Evolutionary conservation across 2,329 filamentous ascomycete genomes (phyloP).

Genomic region (Ophiocordyceps camponoti-leonardi): DNA sequence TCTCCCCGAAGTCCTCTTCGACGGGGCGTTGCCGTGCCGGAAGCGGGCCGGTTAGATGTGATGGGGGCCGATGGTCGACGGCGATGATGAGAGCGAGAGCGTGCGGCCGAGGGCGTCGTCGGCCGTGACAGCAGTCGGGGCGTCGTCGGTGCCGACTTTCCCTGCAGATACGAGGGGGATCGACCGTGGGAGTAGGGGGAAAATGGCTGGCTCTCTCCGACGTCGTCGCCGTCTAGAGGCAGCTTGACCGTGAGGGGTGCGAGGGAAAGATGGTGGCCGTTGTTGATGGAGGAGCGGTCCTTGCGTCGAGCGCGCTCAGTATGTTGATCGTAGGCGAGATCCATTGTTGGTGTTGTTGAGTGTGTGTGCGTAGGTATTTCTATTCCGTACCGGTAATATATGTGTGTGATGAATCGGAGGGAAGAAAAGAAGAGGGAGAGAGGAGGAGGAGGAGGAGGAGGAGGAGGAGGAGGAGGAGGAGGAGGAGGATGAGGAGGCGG

Average conservation of each 20-base stretch:
- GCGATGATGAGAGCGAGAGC: slow-evolving; percentile 27
- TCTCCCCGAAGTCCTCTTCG: slow-evolving; percentile 8
- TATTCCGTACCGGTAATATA: no score
- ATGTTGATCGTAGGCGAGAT: slow-evolving; percentile 43
- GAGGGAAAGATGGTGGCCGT: slow-evolving; percentile 42
- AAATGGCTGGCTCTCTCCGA: slow-evolving; percentile 18
- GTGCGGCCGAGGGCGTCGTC: slow-evolving; percentile 29
- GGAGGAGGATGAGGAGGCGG: not conserved
- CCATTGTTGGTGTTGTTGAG: slow-evolving; percentile 14
- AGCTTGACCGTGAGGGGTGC: slow-evolving; percentile 47
- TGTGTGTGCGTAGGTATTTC: no score
- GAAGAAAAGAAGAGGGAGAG: not conserved
- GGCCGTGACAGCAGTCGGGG: slow-evolving; percentile 44
- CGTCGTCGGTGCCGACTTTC: slow-evolving; percentile 45
- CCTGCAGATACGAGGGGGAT: slow-evolving; percentile 37
- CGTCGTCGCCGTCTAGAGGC: slow-evolving; percentile 36
- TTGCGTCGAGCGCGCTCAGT: slow-evolving; percentile 38
- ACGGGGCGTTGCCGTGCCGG: slow-evolving; percentile 17
- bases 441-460: not conserved
- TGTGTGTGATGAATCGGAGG: not conserved
- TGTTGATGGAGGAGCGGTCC: slow-evolving; percentile 35
- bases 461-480: not conserved
- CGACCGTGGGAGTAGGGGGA: slow-evolving; percentile 1
- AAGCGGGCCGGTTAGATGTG: slow-evolving; percentile 11
- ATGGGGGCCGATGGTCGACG: slow-evolving; percentile 21